Evolutionary conservation across 2,329 filamentous ascomycete species (phyloP), one percentile per base, ranked within the genome.

Genomic region (Xylaria polymorpha): DNA sequence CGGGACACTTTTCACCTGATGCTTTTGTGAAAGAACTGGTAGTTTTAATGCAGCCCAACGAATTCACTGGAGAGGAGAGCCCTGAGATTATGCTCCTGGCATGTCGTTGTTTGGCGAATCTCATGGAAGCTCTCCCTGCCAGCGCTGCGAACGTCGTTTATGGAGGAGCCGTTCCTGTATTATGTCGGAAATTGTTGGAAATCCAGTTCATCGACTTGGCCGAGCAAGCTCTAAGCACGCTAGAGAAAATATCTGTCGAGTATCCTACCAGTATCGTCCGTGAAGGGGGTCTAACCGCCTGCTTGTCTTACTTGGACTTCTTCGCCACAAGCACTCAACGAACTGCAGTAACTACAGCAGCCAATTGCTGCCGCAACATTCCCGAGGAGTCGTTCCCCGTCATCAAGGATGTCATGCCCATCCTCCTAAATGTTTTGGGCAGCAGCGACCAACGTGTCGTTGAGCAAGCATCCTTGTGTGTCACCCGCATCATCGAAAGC

Each of bases 141-240:
- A 95, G 95, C 66, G 96, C 96, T 58, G 93, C 94, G 14, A 98
- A 97, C 78, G 94, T 99, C 15, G 96, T 98, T 4, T 98, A 98
- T 78, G 95, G 94, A n/a, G 94, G 94, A 59, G 96, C 96, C 41
- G 96, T 99, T 5, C 94, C 96, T 2, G 90, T 99, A 14, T 84
- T 99, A 32, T 98, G 96, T 82, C 93, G 95, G 78, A 99, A 98
- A 81, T 85, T 99, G 37, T 85, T 98, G 69, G 94, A 98, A 81
- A 98, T 98, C 55, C 92, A 95, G 70, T 99, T 95, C 80, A 99
- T 99, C 79, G 96, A 99, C 80, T 85, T 99, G 63, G 97, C 97
- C 44, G 96, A 99, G 82, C 97, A 99, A 83, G 94, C 96, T 67
- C 84, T 99, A 59, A 99, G 94, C 83, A 99, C 96, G 0, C 85